These are phyloP conservation scores for Paraphaeosphaeria sporulosa DNA, from an alignment of 2,329 filamentous ascomycete species.

Conservation along the genomic window DNA sequence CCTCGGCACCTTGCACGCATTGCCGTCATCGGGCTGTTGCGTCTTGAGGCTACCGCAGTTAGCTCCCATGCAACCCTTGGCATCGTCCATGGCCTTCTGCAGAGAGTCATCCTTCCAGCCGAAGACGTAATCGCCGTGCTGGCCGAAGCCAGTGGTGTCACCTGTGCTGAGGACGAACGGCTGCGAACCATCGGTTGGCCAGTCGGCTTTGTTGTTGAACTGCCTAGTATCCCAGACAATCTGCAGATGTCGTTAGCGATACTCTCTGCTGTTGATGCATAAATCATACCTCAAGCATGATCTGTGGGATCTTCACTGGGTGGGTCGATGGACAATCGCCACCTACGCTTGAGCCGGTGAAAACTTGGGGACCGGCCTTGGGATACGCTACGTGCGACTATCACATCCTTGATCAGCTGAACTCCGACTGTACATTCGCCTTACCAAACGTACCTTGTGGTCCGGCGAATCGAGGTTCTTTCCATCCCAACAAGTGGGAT, in stretches of 20 bases:
- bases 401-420: not conserved
- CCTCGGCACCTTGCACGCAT: conserved; percentile 31
- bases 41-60: conserved; percentile 35
- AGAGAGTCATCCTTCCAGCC: conserved; percentile 41
- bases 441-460: conserved; percentile 52
- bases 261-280: not conserved
- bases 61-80: conserved; percentile 38
- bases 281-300: conserved; percentile 51
- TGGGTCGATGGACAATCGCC: conserved; percentile 53
- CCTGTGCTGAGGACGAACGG: conserved; percentile 37
- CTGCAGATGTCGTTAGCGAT: conserved; percentile 11
- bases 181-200: conserved; percentile 38
- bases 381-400: conserved; percentile 57
- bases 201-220: conserved; percentile 46
- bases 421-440: not conserved
- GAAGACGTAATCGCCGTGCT: conserved; percentile 40
- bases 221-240: conserved; percentile 54
- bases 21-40: conserved; percentile 30
- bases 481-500: conserved; percentile 51
- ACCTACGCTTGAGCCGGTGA: conserved; percentile 32
- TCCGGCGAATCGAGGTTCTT: conserved; percentile 59
- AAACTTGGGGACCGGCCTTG: conserved; percentile 32
- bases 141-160: conserved; percentile 31
- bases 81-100: conserved; percentile 42
- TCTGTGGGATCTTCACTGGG: conserved; percentile 56